These are phyloP conservation scores for barley (Hordeum vulgare) DNA, from an alignment of 176 grass and related monocot genomes.

Conservation along the genomic window DNA sequence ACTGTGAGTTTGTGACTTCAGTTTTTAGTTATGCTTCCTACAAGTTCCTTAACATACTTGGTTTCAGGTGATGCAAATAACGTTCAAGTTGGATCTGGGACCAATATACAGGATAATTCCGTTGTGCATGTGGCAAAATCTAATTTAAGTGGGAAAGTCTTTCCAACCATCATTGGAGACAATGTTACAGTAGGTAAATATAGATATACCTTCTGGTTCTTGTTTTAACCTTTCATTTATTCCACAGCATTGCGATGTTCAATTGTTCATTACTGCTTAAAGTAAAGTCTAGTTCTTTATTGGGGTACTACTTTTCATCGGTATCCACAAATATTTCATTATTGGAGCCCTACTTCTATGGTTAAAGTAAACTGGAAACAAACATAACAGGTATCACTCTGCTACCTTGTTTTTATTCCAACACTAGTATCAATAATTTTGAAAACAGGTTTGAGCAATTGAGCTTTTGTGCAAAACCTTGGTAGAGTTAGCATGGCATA, in stretches of 20 bases:
- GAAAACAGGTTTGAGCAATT: neutral
- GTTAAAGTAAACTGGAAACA: neutral
- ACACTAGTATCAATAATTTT: neutral
- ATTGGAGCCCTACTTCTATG: neutral
- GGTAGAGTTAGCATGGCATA: neutral
- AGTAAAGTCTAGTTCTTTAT: neutral
- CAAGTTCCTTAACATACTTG: neutral
- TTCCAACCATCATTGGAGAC: conserved; percentile 83
- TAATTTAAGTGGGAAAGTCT: conserved; percentile 89
- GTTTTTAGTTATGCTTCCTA: neutral
- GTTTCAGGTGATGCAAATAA: conserved; percentile 81
- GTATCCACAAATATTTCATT: neutral
- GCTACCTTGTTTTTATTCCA: neutral
- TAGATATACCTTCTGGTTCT: conserved; percentile 22
- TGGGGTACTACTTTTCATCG: neutral
- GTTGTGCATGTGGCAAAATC: conserved; percentile 95
- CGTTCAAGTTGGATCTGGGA: conserved; percentile 74
- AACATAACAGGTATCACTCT: neutral
- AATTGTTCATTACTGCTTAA: neutral
- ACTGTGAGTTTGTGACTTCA: neutral
- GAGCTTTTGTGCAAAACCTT: neutral
- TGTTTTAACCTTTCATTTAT: neutral
- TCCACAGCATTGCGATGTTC: neutral
- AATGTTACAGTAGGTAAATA: conserved; percentile 90
- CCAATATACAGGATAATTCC: conserved; percentile 98